Conservation (phyloP, 768 basidiomycete genomes). For the Phylloporus scabripes region DNA sequence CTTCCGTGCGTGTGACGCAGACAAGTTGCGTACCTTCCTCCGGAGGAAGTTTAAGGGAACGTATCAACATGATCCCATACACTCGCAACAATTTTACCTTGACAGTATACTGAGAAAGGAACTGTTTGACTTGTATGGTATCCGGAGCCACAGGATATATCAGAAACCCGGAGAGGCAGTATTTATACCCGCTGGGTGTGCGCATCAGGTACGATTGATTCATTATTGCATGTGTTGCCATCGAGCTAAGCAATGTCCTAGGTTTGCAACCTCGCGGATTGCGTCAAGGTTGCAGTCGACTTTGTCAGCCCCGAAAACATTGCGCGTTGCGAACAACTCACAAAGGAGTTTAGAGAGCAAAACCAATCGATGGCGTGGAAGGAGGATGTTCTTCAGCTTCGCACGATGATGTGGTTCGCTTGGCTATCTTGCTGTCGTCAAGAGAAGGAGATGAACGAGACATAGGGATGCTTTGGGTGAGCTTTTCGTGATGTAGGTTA, state of each 20-base stretch:
- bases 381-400: conserved; percentile 86
- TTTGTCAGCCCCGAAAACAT: conserved; percentile 96
- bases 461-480: conserved; percentile 5
- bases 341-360: conserved; percentile 84
- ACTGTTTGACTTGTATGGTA: conserved; percentile 60
- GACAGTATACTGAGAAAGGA: conserved; percentile 62
- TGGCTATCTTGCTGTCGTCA: conserved; percentile 68
- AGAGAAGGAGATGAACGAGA: conserved; percentile 38
- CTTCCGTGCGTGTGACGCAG: conserved; percentile 75
- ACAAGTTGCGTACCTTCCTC: conserved; percentile 72
- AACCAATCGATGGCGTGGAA: conserved; percentile 89
- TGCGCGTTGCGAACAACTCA: conserved; percentile 75
- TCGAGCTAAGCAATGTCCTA: conserved; percentile 27
- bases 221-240: background rate
- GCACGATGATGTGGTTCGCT: conserved; percentile 92
- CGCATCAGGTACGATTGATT: conserved; percentile 63
- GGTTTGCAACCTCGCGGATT: conserved; percentile 92
- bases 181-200: conserved; percentile 92
- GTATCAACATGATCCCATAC: conserved; percentile 77
- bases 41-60: conserved; percentile 53
- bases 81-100: conserved; percentile 84
- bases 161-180: conserved; percentile 91
- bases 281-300: conserved; percentile 92
- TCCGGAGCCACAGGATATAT: conserved; percentile 78
- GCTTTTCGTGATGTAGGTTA: conserved; percentile 16